Base-by-base conservation (phyloP, 768 basidiomycete genomes). In the Tulasnella calospora region DNA sequence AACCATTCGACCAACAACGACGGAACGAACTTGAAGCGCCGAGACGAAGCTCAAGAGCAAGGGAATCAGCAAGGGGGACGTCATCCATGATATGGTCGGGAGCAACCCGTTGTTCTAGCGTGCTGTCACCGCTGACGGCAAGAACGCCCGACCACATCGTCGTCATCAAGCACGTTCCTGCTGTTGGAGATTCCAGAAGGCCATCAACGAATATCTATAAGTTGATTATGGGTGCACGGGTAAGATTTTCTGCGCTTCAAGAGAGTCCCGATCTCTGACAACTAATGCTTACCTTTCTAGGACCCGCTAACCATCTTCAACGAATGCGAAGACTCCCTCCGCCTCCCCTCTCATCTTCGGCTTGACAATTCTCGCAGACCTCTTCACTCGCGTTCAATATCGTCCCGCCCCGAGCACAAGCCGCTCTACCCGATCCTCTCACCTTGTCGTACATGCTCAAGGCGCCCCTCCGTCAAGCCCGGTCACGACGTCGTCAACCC, bases 1-100 rank as follows among this genome's bases (percentile, higher is more conserved):
- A 99, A 98, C 88, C 97, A 99, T 84, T 91, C 99, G 77, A 97
- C 97, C 21, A 98, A 98, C 88, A 98, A 99, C 84, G 97, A 98
- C 82, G 96, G 96, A 13, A 90, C 90, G 84, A 98, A 97, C 86
- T 86, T 99, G 83, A 92, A 40, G 90, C 74, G 92, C 94, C 7
- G 94, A 95, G 84, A 88, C 87, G 80, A 96, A 98, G 86, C 99
- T 99, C 91, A 92, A 92, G 87, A 94, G 92, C 88, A 99, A 99
- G 90, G 97, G 98, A 87, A 98, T 98, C 85, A 92, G 91, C 88
- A 98, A 99, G 90, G 93, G 92, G 82, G 93, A 91, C 81, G 96
- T 99, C 79, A 96, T 98, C 51, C 97, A 98, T 83, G 97, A 99
- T 85, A 98, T 98, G 97, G 97, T 98, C 77, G 89, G 90, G 78